phyloP scores from a whole-genome alignment of 768 basidiomycete genomes.

The Flagelloscypha sp. region DNA sequence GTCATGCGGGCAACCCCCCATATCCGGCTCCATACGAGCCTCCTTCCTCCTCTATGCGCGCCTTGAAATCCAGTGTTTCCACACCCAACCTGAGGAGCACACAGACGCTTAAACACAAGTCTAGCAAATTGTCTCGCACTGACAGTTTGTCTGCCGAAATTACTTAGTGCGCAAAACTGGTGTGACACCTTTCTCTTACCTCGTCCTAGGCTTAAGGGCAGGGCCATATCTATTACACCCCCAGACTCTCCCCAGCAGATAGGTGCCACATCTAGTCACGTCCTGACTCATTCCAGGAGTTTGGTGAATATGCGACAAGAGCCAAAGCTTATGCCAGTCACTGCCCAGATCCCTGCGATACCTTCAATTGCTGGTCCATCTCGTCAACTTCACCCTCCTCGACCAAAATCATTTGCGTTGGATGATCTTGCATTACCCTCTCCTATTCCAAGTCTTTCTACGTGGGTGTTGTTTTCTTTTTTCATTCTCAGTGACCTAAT shows the following conservation, averaged over 20 bases:
- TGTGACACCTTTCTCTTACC: slow-evolving; percentile 76
- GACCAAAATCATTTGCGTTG: slow-evolving; percentile 53
- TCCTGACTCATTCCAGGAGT: slow-evolving; percentile 41
- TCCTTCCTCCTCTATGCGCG: no score
- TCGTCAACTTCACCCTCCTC: slow-evolving; percentile 20
- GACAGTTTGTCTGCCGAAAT: no score
- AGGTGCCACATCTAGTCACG: slow-evolving; percentile 32
- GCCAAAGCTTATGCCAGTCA: slow-evolving; percentile 5
- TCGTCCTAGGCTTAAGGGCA: slow-evolving; percentile 58
- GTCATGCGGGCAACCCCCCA: no score
- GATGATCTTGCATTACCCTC: slow-evolving; percentile 53
- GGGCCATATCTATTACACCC: slow-evolving; percentile 14
- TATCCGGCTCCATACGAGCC: no score
- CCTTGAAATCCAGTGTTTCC: no score
- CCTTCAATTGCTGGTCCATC: slow-evolving; percentile 1
- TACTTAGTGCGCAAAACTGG: slow-evolving; percentile 73
- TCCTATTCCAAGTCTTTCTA: slow-evolving; percentile 50
- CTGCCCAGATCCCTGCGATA: slow-evolving; percentile 2
- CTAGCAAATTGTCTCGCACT: no score
- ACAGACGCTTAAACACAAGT: no score
- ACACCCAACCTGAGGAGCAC: no score
- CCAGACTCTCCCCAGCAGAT: slow-evolving; percentile 12
- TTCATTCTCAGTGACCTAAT: slow-evolving; percentile 1
- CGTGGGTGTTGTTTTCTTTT: slow-evolving; percentile 23
- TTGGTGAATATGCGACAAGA: slow-evolving; percentile 25